Conservation (phyloP, 2,329 filamentous ascomycete species). For the Didymella sp. region DNA sequence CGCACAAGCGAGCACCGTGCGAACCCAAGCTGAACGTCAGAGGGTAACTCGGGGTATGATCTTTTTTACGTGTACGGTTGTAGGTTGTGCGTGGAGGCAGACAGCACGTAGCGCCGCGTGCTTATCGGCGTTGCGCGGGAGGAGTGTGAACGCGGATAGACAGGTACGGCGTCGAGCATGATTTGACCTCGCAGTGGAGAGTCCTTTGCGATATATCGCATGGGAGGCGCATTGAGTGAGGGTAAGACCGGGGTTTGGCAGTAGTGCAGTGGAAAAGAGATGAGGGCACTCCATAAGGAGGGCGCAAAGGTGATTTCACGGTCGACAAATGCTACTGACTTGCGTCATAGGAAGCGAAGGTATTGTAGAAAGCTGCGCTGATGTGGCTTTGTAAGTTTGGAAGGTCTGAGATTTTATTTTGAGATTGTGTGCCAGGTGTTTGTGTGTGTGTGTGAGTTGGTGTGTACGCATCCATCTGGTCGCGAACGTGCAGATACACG, state of each 20-base stretch:
- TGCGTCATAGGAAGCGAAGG: not conserved
- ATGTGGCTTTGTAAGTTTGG: not conserved
- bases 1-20: conserved; percentile 30
- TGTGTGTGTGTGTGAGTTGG: not conserved
- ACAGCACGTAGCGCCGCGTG: not conserved
- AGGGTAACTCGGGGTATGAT: not conserved
- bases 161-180: not conserved
- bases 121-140: not conserved
- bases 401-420: not conserved
- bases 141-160: not conserved
- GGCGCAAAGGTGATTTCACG: not conserved
- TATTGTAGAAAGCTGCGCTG: not conserved
- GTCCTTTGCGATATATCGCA: not conserved
- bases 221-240: not conserved
- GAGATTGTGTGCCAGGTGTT: not conserved
- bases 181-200: no score
- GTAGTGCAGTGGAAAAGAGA: not conserved
- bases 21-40: conserved; percentile 34
- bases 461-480: not conserved
- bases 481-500: not conserved
- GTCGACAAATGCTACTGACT: not conserved
- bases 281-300: not conserved
- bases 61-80: not conserved
- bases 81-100: not conserved
- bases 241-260: not conserved